These are phyloP conservation scores for Agrocybe pediades DNA, from an alignment of 768 basidiomycete genomes.

Conservation along the genomic window DNA sequence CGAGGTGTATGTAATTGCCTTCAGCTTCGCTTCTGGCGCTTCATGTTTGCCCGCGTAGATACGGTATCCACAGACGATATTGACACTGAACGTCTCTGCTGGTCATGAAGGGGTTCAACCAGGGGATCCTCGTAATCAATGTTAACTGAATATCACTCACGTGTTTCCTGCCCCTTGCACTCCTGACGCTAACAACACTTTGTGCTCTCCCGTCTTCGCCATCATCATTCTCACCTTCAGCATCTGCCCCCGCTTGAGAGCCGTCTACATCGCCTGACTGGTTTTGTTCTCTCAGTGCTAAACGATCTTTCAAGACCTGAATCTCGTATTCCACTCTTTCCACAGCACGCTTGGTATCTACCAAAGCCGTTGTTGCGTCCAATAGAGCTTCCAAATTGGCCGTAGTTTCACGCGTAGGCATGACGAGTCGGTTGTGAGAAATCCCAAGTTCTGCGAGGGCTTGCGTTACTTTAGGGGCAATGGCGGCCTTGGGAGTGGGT, in stretches of 20 bases:
- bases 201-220: conserved; percentile 58
- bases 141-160: conserved; percentile 36
- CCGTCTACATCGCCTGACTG: conserved; percentile 35
- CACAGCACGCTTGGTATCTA: conserved; percentile 88
- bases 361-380: conserved; percentile 67
- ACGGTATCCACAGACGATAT: conserved; percentile 76
- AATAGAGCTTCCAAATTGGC: conserved; percentile 73
- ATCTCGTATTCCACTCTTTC: conserved; percentile 90
- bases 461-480: conserved; percentile 75
- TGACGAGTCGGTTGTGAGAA: conserved; percentile 74
- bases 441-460: conserved; percentile 79
- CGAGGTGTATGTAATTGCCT: conserved; percentile 2
- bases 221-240: conserved; percentile 38
- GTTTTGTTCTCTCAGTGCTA: conserved; percentile 50
- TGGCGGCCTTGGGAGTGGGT: conserved; percentile 72
- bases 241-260: conserved; percentile 25
- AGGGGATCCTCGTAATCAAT: background rate
- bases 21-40: conserved; percentile 59
- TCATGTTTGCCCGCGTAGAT: conserved; percentile 49
- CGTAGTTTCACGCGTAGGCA: conserved; percentile 89
- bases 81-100: conserved; percentile 70
- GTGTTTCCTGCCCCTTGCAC: conserved; percentile 60
- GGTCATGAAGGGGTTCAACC: background rate
- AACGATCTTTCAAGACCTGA: conserved; percentile 61
- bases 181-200: conserved; percentile 63